phyloP scores from a whole-genome alignment of 192 early-diverging fungal genomes.

The Coemansia sp. region DNA sequence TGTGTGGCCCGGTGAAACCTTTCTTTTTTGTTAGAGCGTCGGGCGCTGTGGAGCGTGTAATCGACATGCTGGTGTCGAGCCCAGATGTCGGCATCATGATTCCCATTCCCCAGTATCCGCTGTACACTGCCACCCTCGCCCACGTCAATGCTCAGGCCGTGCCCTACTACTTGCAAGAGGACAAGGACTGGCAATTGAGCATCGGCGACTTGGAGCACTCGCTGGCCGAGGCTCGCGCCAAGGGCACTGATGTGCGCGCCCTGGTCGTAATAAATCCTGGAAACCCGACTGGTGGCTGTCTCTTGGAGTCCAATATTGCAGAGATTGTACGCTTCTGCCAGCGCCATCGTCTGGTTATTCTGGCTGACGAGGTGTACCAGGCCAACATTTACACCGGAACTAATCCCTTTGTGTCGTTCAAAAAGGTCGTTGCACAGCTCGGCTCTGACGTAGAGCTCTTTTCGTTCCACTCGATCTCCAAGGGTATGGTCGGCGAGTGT shows the following conservation, averaged over 20 bases:
- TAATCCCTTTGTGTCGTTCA: constrained; percentile 94
- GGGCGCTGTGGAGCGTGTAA: constrained; percentile 86
- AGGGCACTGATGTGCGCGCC: constrained; percentile 86
- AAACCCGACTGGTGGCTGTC: constrained; percentile 94
- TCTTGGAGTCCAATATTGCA: constrained; percentile 76
- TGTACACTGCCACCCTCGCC: constrained; percentile 91
- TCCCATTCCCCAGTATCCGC: constrained; percentile 97
- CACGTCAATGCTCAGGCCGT: constrained; percentile 83
- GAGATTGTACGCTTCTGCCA: constrained; percentile 90
- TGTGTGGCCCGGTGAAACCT: neutral
- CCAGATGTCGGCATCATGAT: constrained; percentile 93
- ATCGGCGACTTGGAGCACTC: constrained; percentile 64
- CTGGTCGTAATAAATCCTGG: constrained; percentile 98
- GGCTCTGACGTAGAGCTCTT: constrained; percentile 80
- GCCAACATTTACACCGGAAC: constrained; percentile 82
- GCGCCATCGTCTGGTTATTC: constrained; percentile 72
- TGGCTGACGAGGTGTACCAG: constrained; percentile 99
- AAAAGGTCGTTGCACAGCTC: constrained; percentile 85
- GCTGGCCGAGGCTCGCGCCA: constrained; percentile 58
- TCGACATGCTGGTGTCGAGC: constrained; percentile 81
- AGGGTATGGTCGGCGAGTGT: constrained; percentile 98
- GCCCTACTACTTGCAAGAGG: constrained; percentile 91
- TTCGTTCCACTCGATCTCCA: constrained; percentile 95
- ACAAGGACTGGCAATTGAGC: constrained; percentile 76
- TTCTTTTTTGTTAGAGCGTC: constrained; percentile 56